Evolutionary conservation across 352 stramenopile species (phyloP).

Genomic region (Phytophthora meadii): DNA sequence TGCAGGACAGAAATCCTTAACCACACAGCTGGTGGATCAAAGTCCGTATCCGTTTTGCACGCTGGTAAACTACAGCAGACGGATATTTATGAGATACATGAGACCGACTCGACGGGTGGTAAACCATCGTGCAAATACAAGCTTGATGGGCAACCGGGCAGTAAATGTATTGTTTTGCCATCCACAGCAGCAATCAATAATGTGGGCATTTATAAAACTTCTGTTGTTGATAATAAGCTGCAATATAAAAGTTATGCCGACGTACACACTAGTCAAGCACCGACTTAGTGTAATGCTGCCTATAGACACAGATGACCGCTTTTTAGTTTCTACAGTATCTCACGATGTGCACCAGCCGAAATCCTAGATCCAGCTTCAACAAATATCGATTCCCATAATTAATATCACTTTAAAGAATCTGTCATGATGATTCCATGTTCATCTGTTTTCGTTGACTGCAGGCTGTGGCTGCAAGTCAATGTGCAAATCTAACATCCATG

Average conservation of each 20-base stretch:
- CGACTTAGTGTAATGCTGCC: background rate
- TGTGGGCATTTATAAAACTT: too few relatives aligned
- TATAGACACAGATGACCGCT: background rate
- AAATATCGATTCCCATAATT: background rate
- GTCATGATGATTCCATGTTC: background rate
- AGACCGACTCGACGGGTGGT: background rate
- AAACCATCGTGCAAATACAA: background rate
- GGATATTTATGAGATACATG: background rate
- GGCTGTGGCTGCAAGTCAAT: constrained; percentile 5
- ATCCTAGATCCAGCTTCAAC: constrained; percentile 20
- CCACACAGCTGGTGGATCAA: constrained; percentile 3
- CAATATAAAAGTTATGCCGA: background rate
- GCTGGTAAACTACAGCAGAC: background rate
- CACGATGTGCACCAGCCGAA: constrained; percentile 19
- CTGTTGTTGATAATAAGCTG: background rate
- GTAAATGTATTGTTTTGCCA: background rate
- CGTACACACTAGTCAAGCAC: background rate
- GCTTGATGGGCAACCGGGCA: background rate
- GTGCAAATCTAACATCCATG: background rate
- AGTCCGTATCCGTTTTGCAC: constrained; percentile 1
- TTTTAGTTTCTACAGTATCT: constrained; percentile 7
- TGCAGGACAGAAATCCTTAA: background rate
- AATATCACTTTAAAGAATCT: constrained; percentile 5
- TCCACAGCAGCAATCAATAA: too few relatives aligned
- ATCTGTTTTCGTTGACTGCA: constrained; percentile 9